Base-by-base conservation (phyloP, 2,329 filamentous ascomycete species). In the Aspergillus sp. region DNA sequence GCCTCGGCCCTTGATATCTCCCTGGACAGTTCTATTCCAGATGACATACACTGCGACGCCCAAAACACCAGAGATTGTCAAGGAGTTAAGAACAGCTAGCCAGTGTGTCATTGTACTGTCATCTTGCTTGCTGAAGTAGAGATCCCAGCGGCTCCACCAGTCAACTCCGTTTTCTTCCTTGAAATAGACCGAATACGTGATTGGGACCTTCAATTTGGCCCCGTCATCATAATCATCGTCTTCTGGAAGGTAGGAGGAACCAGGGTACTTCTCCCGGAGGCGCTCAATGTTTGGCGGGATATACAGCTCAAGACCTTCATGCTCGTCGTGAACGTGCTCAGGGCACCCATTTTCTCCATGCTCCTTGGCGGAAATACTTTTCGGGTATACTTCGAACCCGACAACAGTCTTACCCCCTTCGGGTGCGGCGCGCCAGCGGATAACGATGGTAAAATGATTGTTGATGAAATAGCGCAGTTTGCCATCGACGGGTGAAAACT, bases 151-250 rank as follows among this genome's bases (percentile, higher is more conserved):
- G 65, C 88, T 90, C 56, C 82, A 80, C 92, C 92, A 96, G 62
- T 95, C 90, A 51, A 96, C 80, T 19, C 82, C 85, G 42, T 88
- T 84, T 61, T 96, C 90, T 71, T 96, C 89, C 51, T 90, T 87
- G 77, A 92, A 96, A 75, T 95, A 96, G 13, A 96, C 89, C 3
- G 91, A 93, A 75, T 96, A 96, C 0, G 90, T 90, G 74, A 93
- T 96, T 0, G 91, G 90, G 51, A 96, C 88, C 2, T 82, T 86
- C 50, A 95, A 73, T 2, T 80, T 90, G 13, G 85, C 84, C 24
- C 83, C 83, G 58, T 89, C 87, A 42, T 88, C 83, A 51, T 87
- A 84, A 42, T 80, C 77, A 37, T 82, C 80, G 40, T 81, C 78
- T 56, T 84, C 78, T 0, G 82, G 83, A 27, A 83, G 75, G 69